These are phyloP conservation scores for Fusarium annulatum DNA, from an alignment of 2,329 filamentous ascomycete species.

Conservation along the genomic window DNA sequence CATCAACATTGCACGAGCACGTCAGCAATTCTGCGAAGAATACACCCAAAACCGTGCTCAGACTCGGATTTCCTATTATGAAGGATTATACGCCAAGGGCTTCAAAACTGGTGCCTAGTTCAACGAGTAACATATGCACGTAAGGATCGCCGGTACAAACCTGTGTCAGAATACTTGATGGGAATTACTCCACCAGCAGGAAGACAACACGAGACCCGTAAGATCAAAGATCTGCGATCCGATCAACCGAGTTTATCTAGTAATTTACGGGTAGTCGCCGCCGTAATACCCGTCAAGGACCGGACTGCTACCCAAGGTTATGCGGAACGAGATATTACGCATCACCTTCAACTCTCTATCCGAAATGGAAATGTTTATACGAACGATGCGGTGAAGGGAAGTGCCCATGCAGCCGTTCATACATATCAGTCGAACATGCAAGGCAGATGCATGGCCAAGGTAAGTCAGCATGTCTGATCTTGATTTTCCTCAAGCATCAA, in stretches of 20 bases:
- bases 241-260: constrained; percentile 18
- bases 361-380: background rate
- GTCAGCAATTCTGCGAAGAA: background rate
- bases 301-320: constrained; percentile 1
- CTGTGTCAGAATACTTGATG: background rate
- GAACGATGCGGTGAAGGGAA: constrained; percentile 33
- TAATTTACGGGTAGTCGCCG: background rate
- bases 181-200: constrained; percentile 12
- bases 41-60: background rate
- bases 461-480: background rate
- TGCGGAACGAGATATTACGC: constrained; percentile 4
- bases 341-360: background rate
- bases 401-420: background rate
- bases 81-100: background rate
- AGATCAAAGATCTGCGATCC: constrained; percentile 31
- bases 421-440: constrained; percentile 4
- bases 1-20: background rate
- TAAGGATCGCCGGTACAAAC: background rate
- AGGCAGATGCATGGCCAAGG: constrained; percentile 24
- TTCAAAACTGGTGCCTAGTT: background rate
- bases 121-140: background rate
- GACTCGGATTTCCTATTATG: background rate
- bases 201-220: constrained; percentile 22
- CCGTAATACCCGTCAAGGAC: constrained; percentile 3
- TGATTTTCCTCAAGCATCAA: constrained; percentile 1